These are phyloP conservation scores for Debaryomyces fabryi DNA, from an alignment of 1,139 yeast genomes.

Conservation along the genomic window DNA sequence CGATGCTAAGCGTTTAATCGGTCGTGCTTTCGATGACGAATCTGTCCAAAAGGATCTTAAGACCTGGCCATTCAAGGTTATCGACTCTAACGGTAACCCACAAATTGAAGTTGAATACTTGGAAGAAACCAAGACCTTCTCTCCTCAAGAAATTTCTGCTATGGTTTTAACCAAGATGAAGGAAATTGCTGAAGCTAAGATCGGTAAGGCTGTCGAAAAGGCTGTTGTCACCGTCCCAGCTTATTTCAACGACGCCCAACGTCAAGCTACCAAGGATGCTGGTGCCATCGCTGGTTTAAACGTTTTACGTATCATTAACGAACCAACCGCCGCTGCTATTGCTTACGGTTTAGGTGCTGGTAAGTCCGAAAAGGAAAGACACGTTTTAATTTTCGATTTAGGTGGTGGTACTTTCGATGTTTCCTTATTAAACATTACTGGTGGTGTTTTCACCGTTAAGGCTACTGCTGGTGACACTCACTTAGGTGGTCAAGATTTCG, in stretches of 20 bases:
- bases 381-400: slow-evolving; percentile 90
- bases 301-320: slow-evolving; percentile 95
- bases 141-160: slow-evolving; percentile 96
- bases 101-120: slow-evolving; percentile 90
- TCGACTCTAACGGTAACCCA: slow-evolving; percentile 86
- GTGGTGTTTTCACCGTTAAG: slow-evolving; percentile 99
- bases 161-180: slow-evolving; percentile 98
- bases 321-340: slow-evolving; percentile 98
- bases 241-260: slow-evolving; percentile 95
- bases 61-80: slow-evolving; percentile 96
- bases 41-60: slow-evolving; percentile 94
- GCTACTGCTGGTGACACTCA: slow-evolving; percentile 99
- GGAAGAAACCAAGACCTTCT: slow-evolving; percentile 90
- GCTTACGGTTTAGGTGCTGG: slow-evolving; percentile 98
- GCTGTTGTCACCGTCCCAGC: slow-evolving; percentile 98
- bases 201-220: slow-evolving; percentile 90
- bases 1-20: slow-evolving; percentile 97
- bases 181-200: slow-evolving; percentile 96
- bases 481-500: slow-evolving; percentile 99
- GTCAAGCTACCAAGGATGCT: slow-evolving; percentile 98
- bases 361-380: slow-evolving; percentile 84
- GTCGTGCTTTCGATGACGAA: slow-evolving; percentile 89
- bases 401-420: slow-evolving; percentile 99
- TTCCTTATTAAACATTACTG: slow-evolving; percentile 93
- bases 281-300: slow-evolving; percentile 97